phyloP scores from a whole-genome alignment of 805 yeast species.

The Saccharomycopsis olivae region DNA sequence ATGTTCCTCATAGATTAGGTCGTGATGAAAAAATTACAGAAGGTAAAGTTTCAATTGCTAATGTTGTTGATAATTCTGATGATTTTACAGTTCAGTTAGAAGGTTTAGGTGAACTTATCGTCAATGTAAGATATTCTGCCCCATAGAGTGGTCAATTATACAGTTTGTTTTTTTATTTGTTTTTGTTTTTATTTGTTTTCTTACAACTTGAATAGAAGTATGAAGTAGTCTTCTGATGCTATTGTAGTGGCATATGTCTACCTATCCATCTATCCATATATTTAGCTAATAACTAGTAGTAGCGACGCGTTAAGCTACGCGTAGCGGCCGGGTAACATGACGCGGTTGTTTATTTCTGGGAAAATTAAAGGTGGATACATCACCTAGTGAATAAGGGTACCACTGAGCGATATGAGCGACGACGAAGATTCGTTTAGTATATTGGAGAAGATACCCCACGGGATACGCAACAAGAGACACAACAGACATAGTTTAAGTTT shows the following conservation, averaged over 20 bases:
- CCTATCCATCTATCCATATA: too few relatives aligned
- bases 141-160: not conserved
- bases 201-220: too few relatives aligned
- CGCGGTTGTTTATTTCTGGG: too few relatives aligned
- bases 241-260: too few relatives aligned
- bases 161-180: not conserved
- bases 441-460: conserved; percentile 11
- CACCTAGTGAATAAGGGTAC: too few relatives aligned
- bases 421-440: conserved; percentile 7
- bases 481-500: conserved; percentile 8
- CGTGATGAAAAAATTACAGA: conserved; percentile 55
- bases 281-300: too few relatives aligned
- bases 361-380: too few relatives aligned
- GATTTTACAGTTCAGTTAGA: conserved; percentile 24
- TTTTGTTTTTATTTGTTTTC: not conserved
- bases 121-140: conserved; percentile 13
- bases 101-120: conserved; percentile 3
- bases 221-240: too few relatives aligned
- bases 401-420: conserved; percentile 7
- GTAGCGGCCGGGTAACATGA: too few relatives aligned
- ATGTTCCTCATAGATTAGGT: conserved; percentile 64
- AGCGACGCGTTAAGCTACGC: too few relatives aligned
- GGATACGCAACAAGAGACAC: conserved; percentile 8
- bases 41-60: conserved; percentile 41
- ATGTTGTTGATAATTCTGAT: conserved; percentile 36